Evolutionary conservation across 2,329 filamentous ascomycete species (phyloP).

Genomic region (Aureobasidium sp.): DNA sequence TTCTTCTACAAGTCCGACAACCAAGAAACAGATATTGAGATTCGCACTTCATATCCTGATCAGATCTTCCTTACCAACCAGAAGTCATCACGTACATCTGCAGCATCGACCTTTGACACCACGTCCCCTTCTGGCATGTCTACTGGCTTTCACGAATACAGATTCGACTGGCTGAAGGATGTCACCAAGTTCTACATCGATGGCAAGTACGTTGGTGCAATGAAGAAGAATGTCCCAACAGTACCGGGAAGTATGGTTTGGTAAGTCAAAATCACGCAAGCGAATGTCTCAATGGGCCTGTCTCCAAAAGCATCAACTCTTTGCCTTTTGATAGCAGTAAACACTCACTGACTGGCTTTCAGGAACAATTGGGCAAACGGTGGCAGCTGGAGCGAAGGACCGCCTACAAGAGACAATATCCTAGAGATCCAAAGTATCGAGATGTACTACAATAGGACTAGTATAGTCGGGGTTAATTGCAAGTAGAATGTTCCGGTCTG

Average conservation of each 20-base stretch:
- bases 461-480: not conserved
- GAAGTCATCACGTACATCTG: slow-evolving; percentile 68
- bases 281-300: too few relatives aligned
- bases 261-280: too few relatives aligned
- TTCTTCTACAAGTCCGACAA: slow-evolving; percentile 87
- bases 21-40: slow-evolving; percentile 83
- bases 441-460: slow-evolving; percentile 75
- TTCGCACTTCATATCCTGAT: slow-evolving; percentile 16
- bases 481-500: too few relatives aligned
- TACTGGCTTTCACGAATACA: slow-evolving; percentile 81
- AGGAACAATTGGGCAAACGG: slow-evolving; percentile 64
- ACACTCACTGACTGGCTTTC: not conserved
- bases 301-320: too few relatives aligned
- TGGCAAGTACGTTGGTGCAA: slow-evolving; percentile 61
- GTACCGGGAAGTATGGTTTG: slow-evolving; percentile 72
- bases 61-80: slow-evolving; percentile 58
- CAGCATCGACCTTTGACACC: slow-evolving; percentile 66
- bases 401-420: slow-evolving; percentile 68
- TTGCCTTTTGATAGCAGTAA: too few relatives aligned
- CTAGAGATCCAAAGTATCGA: slow-evolving; percentile 76
- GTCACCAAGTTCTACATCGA: slow-evolving; percentile 77
- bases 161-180: slow-evolving; percentile 75
- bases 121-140: slow-evolving; percentile 65
- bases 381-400: slow-evolving; percentile 77
- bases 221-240: slow-evolving; percentile 53